Percentiles rank a stretch among this genome's conserved stretches.
These are phyloP conservation scores for Candida gorgasii DNA, from an alignment of 805 yeast genomes.

Conservation along the genomic window DNA sequence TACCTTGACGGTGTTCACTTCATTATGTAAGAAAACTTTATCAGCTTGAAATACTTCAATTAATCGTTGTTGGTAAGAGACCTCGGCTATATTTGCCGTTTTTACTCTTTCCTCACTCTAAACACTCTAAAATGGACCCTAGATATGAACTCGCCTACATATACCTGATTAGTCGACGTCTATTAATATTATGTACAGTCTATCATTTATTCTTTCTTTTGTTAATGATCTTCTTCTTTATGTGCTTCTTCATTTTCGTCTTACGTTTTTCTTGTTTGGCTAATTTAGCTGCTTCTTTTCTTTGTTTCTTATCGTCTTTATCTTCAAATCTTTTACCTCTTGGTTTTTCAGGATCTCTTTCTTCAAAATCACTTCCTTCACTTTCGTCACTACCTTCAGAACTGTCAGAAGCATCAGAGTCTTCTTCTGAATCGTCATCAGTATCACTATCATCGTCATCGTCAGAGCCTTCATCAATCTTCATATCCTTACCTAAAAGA, in stretches of 20 bases:
- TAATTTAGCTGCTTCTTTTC: conserved; percentile 36
- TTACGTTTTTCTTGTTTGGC: conserved; percentile 32
- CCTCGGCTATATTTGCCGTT: no score
- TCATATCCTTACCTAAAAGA: conserved; percentile 41
- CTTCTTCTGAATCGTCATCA: conserved; percentile 11
- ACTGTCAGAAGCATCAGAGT: conserved; percentile 19
- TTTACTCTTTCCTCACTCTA: no score
- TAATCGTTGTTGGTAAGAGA: no score
- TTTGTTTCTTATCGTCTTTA: conserved; percentile 50
- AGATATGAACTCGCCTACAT: no score
- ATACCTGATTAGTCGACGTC: no score
- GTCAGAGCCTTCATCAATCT: conserved; percentile 21
- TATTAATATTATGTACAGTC: neutral
- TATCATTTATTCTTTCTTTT: conserved; percentile 54
- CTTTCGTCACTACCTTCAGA: conserved; percentile 37
- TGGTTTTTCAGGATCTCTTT: conserved; percentile 23
- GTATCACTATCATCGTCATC: conserved; percentile 15
- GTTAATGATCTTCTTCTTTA: conserved; percentile 47
- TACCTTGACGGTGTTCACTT: no score
- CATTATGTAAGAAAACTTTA: no score
- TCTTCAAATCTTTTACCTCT: conserved; percentile 69
- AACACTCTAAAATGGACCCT: no score
- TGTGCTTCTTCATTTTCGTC: conserved; percentile 42
- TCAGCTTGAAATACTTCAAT: no score
- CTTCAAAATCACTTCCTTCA: conserved; percentile 13